Evolutionary conservation across 495 filamentous ascomycete genomes (phyloP).

Genomic region (Alectoria sarmentosa): DNA sequence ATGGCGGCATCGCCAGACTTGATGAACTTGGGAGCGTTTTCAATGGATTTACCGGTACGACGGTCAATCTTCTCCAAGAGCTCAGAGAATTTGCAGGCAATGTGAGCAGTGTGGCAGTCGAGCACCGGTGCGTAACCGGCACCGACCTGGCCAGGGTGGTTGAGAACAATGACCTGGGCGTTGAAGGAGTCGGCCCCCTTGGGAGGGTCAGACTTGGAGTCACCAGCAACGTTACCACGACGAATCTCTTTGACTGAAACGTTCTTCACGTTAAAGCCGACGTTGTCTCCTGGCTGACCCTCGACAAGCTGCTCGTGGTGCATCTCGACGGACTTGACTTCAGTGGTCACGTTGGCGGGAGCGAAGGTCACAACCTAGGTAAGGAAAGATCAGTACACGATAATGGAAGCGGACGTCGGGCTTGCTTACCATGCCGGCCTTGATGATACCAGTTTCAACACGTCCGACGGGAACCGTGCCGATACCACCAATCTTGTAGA

Average conservation of each 20-base stretch:
- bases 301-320: conserved; percentile 98
- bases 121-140: conserved; percentile 98
- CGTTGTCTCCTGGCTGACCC: conserved; percentile 98
- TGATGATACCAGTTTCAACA: conserved; percentile 99
- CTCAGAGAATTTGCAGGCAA: conserved; percentile 99
- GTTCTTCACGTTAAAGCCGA: conserved; percentile 99
- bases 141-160: conserved; percentile 99
- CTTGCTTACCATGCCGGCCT: conserved; percentile 78
- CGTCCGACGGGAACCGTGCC: conserved; percentile 98
- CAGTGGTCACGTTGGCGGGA: conserved; percentile 97
- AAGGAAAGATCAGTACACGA: neutral
- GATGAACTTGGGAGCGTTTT: conserved; percentile 92
- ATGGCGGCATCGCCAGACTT: conserved; percentile 99
- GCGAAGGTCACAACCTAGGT: conserved; percentile 57
- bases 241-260: conserved; percentile 99
- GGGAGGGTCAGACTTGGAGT: conserved; percentile 99
- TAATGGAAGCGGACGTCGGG: conserved; percentile 40
- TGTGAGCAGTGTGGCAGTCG: conserved; percentile 99
- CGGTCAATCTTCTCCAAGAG: conserved; percentile 99
- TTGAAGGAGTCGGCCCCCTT: conserved; percentile 86
- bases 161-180: conserved; percentile 99
- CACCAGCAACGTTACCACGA: conserved; percentile 98
- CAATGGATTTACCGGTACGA: conserved; percentile 97
- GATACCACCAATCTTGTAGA: conserved; percentile 99
- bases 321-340: conserved; percentile 99